Evolutionary conservation across 768 basidiomycete species (phyloP).

Genomic region (Agaricus subrufescens): DNA sequence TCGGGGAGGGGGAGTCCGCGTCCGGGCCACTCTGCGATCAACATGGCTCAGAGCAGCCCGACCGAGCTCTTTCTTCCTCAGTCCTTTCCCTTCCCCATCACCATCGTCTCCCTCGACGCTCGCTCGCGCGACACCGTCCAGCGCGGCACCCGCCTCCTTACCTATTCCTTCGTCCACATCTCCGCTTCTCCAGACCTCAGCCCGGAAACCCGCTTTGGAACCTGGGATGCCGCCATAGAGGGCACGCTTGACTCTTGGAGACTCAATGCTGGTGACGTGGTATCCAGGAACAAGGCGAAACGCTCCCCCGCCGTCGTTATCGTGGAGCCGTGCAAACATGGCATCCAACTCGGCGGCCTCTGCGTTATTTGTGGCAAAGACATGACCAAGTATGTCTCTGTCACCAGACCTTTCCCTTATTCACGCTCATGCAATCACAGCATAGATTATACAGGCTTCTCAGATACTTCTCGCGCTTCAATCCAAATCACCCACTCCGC

Average conservation of each 20-base stretch:
- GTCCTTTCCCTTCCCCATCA: slow-evolving; percentile 84
- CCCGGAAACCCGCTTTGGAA: slow-evolving; percentile 74
- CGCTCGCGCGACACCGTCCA: slow-evolving; percentile 38
- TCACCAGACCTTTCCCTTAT: slow-evolving; percentile 11
- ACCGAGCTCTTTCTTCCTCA: slow-evolving; percentile 76
- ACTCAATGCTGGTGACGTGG: slow-evolving; percentile 57
- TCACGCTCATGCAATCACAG: slow-evolving; percentile 25
- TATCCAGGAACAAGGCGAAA: slow-evolving; percentile 54
- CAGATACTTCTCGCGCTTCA: slow-evolving; percentile 79
- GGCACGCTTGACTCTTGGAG: slow-evolving; percentile 75
- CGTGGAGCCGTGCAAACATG: slow-evolving; percentile 93
- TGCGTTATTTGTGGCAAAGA: slow-evolving; percentile 96
- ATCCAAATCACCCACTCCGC: slow-evolving; percentile 96
- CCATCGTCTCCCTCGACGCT: slow-evolving; percentile 65
- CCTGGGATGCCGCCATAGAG: slow-evolving; percentile 87
- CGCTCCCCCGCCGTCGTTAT: slow-evolving; percentile 61
- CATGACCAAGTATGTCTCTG: slow-evolving; percentile 71
- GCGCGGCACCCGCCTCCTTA: slow-evolving; percentile 76
- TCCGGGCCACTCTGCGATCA: background rate
- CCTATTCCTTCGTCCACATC: slow-evolving; percentile 73
- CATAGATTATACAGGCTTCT: slow-evolving; percentile 83
- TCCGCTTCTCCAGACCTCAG: slow-evolving; percentile 37
- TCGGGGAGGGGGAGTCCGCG: background rate
- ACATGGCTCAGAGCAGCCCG: slow-evolving; percentile 35
- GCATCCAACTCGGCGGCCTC: slow-evolving; percentile 86